Conservation (phyloP, 805 yeast species). For the Lipomyces japonicus region DNA sequence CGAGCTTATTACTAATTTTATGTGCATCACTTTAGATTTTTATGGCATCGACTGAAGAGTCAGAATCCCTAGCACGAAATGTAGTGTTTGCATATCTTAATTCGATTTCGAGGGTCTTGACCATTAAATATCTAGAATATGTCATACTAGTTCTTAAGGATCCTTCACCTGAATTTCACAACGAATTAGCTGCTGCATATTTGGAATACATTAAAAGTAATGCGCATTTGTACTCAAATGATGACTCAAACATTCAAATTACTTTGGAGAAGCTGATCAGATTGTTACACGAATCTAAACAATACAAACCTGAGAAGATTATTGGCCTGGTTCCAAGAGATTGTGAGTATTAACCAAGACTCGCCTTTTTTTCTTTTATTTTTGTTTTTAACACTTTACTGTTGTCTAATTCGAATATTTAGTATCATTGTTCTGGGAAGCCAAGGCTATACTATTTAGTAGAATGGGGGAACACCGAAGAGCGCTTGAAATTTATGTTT, state of each 20-base stretch:
- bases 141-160: conserved; percentile 44
- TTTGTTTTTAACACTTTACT: neutral
- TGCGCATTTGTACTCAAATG: conserved; percentile 23
- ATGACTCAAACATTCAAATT: conserved; percentile 21
- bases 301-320: conserved; percentile 43
- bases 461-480: conserved; percentile 58
- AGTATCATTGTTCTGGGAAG: conserved; percentile 37
- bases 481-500: conserved; percentile 58
- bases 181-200: conserved; percentile 47
- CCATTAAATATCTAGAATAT: conserved; percentile 52
- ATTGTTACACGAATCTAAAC: conserved; percentile 38
- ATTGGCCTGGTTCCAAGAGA: conserved; percentile 34
- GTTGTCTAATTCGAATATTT: conserved; percentile 1
- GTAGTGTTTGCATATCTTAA: conserved; percentile 54
- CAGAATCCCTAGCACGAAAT: conserved; percentile 53
- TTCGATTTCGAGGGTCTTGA: conserved; percentile 34
- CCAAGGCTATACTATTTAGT: conserved; percentile 56
- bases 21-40: conserved; percentile 56
- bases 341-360: too few relatives aligned
- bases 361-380: conserved; percentile 11
- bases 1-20: neutral
- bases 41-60: conserved; percentile 58
- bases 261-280: conserved; percentile 37
- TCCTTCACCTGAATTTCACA: conserved; percentile 41
- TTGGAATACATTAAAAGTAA: conserved; percentile 35